These are phyloP conservation scores for Obba rivulosa DNA, from an alignment of 768 basidiomycete genomes.

Conservation along the genomic window DNA sequence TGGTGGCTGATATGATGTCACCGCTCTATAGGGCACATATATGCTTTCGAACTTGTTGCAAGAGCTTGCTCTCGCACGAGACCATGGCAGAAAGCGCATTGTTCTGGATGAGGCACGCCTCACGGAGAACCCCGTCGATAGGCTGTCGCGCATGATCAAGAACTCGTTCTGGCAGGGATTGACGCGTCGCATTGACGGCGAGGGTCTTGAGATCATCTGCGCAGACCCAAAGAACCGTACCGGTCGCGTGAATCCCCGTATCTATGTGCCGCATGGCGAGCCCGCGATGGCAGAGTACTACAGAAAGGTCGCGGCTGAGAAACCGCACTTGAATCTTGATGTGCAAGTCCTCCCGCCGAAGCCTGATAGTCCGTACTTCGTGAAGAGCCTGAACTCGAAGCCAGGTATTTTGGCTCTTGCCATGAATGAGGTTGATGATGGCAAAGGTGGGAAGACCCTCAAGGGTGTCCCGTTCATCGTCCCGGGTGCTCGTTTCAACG, in stretches of 20 bases:
- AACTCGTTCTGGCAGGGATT: constrained; percentile 98
- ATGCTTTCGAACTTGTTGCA: constrained; percentile 99
- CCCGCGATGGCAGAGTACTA: constrained; percentile 96
- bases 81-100: constrained; percentile 92
- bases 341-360: constrained; percentile 86
- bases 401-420: constrained; percentile 93
- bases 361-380: constrained; percentile 82
- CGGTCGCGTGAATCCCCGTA: constrained; percentile 81
- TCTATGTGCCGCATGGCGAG: constrained; percentile 93
- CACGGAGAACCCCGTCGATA: constrained; percentile 95
- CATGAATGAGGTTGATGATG: constrained; percentile 87
- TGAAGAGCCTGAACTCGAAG: constrained; percentile 90
- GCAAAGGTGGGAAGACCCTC: constrained; percentile 69
- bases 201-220: constrained; percentile 94
- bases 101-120: constrained; percentile 98
- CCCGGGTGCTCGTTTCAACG: constrained; percentile 91
- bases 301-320: constrained; percentile 80
- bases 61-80: constrained; percentile 93
- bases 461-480: constrained; percentile 97
- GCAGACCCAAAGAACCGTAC: constrained; percentile 98
- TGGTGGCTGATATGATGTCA: constrained; percentile 1
- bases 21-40: constrained; percentile 75
- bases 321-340: constrained; percentile 91
- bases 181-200: constrained; percentile 94
- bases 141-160: constrained; percentile 94